These are phyloP conservation scores for Apostasia ramifera DNA, from an alignment of 106 monocot species.

Conservation along the genomic window DNA sequence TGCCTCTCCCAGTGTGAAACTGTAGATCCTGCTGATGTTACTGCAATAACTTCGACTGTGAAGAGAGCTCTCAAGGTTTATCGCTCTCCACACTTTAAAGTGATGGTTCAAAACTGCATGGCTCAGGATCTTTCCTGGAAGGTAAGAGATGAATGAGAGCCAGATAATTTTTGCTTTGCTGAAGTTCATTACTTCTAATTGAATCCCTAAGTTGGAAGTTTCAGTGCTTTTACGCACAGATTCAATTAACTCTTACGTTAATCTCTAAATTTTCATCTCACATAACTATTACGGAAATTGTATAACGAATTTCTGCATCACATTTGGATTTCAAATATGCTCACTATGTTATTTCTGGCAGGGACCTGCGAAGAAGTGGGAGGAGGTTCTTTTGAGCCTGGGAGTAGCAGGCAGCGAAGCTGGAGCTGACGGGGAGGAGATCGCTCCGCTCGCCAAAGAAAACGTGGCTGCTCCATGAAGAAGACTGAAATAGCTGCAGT, in stretches of 20 bases:
- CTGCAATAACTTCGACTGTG: conserved; percentile 37
- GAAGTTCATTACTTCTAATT: too few relatives aligned
- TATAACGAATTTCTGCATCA: background rate
- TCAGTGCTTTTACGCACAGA: too few relatives aligned
- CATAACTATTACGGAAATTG: background rate
- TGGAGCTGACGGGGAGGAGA: conserved; percentile 61
- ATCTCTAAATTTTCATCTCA: background rate
- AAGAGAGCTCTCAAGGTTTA: conserved; percentile 45
- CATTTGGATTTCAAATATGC: too few relatives aligned
- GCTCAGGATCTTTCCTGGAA: conserved; percentile 92
- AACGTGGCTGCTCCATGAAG: conserved; percentile 59
- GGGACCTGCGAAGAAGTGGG: conserved; percentile 89
- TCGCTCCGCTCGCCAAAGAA: conserved; percentile 57
- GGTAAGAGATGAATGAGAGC: conserved; percentile 20
- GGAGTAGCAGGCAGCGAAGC: conserved; percentile 32
- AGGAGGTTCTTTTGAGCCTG: conserved; percentile 42
- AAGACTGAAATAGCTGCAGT: background rate
- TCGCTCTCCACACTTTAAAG: conserved; percentile 40
- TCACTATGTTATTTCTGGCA: conserved; percentile 13
- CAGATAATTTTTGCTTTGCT: too few relatives aligned
- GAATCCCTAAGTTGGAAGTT: too few relatives aligned
- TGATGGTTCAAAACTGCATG: conserved; percentile 93
- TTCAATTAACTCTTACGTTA: too few relatives aligned
- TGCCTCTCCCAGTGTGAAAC: conserved; percentile 49
- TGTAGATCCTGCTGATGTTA: conserved; percentile 51